Percentiles rank a stretch among this genome's conserved stretches.
These are phyloP conservation scores for Candida cerambycidarum DNA, from an alignment of 805 yeast genomes.

Conservation along the genomic window DNA sequence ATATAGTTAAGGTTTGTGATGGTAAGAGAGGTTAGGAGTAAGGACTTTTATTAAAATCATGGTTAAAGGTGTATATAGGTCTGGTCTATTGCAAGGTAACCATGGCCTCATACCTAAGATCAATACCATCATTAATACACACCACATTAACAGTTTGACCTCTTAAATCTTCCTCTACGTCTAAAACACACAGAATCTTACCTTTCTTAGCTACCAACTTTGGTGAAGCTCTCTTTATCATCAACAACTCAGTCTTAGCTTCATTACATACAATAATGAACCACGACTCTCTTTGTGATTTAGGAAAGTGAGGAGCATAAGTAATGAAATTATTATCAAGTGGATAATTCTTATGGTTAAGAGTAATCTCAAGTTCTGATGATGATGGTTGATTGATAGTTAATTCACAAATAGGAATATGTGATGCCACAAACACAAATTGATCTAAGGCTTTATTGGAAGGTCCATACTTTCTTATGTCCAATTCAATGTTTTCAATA, in stretches of 20 bases:
- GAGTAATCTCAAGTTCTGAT: conserved; percentile 40
- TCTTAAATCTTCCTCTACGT: conserved; percentile 48
- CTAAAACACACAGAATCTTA: conserved; percentile 43
- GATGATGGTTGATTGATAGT: conserved; percentile 35
- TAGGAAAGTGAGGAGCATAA: conserved; percentile 80
- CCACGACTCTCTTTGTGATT: conserved; percentile 93
- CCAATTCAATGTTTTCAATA: conserved; percentile 10
- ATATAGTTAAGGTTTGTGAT: conserved; percentile 22
- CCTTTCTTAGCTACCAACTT: conserved; percentile 37
- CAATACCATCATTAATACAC: conserved; percentile 67
- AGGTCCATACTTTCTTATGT: conserved; percentile 12
- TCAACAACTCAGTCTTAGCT: conserved; percentile 51
- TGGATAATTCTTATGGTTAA: conserved; percentile 55
- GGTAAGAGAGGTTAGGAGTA: neutral
- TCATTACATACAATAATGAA: conserved; percentile 62
- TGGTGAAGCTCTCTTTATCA: conserved; percentile 78
- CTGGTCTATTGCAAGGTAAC: conserved; percentile 10
- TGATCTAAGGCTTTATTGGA: conserved; percentile 39
- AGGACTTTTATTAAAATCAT: too few relatives aligned
- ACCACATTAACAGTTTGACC: conserved; percentile 49
- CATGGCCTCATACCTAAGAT: conserved; percentile 42
- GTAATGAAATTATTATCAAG: conserved; percentile 61
- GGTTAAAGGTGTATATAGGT: neutral
- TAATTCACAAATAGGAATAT: conserved; percentile 62
- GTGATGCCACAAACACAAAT: conserved; percentile 53